phyloP scores from a whole-genome alignment of 169 alveolate genomes.

The Eimeria brunetti region DNA sequence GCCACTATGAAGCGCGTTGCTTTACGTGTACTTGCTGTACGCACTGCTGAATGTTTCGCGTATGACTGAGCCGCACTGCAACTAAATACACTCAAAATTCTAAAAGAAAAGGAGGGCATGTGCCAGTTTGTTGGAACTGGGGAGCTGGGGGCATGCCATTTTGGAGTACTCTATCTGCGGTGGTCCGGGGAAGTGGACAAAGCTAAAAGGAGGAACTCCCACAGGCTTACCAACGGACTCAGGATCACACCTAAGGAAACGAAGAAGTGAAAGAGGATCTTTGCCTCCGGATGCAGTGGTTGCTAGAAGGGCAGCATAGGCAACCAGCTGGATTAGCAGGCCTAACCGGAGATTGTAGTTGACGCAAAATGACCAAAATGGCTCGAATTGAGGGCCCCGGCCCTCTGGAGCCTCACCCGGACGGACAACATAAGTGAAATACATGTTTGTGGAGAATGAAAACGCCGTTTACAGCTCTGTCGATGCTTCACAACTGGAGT shows the following conservation, averaged over 20 bases:
- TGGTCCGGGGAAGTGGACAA: not conserved
- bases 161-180: not conserved
- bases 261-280: constrained; percentile 89
- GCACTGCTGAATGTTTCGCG: not conserved
- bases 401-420: constrained; percentile 98
- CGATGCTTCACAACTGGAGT: not conserved
- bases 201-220: not conserved
- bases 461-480: not conserved
- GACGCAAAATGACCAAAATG: constrained; percentile 92
- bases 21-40: not conserved
- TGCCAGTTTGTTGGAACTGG: not conserved
- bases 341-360: constrained; percentile 93
- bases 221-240: constrained; percentile 86
- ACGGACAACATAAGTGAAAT: constrained; percentile 94
- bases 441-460: constrained; percentile 85
- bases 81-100: not conserved
- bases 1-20: not conserved
- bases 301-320: constrained; percentile 85
- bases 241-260: constrained; percentile 90
- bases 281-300: constrained; percentile 89
- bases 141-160: not conserved
- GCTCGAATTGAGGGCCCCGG: constrained; percentile 95
- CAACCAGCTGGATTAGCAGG: constrained; percentile 88
- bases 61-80: constrained; percentile 2
- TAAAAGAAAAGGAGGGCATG: not conserved